Evolutionary conservation across 176 grass and related monocot genomes (phyloP).

Genomic region (Saccharum officinarum): DNA sequence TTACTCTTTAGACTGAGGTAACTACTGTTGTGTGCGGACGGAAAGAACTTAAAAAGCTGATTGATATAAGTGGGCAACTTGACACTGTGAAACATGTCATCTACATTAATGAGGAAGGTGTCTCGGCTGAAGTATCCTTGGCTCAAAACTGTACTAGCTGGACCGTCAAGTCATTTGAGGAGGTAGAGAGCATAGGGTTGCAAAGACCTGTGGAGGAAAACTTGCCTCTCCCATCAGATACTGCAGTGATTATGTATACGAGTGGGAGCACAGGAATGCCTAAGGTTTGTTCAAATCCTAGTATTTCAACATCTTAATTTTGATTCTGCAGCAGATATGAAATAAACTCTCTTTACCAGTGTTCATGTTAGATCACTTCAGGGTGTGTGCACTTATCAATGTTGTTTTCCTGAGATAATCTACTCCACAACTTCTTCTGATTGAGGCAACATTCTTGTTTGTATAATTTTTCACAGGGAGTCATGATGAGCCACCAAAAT

Average conservation of each 20-base stretch:
- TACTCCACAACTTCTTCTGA: neutral
- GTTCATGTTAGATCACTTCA: constrained; percentile 19
- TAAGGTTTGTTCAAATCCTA: constrained; percentile 66
- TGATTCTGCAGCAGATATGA: neutral
- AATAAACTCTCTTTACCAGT: neutral
- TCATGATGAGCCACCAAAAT: constrained; percentile 97
- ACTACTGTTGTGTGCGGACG: constrained; percentile 77
- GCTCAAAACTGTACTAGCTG: constrained; percentile 69
- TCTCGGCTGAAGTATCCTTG: constrained; percentile 70
- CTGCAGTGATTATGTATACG: constrained; percentile 98
- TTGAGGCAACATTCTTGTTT: constrained; percentile 12
- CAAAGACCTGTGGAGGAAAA: constrained; percentile 61
- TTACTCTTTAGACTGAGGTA: constrained; percentile 75
- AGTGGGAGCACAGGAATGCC: constrained; percentile 98
- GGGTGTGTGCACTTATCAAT: constrained; percentile 20
- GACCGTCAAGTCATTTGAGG: constrained; percentile 70
- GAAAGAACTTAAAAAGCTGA: constrained; percentile 94
- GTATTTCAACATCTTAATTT: constrained; percentile 11
- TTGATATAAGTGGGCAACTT: constrained; percentile 81
- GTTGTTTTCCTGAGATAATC: neutral
- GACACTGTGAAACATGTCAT: constrained; percentile 80
- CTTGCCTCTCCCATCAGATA: constrained; percentile 67
- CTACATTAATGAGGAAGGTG: constrained; percentile 77
- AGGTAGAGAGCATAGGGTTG: constrained; percentile 73
- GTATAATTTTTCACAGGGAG: constrained; percentile 56